Conservation (phyloP, 257 asterid genomes). For the Solanum tarapatanum region DNA sequence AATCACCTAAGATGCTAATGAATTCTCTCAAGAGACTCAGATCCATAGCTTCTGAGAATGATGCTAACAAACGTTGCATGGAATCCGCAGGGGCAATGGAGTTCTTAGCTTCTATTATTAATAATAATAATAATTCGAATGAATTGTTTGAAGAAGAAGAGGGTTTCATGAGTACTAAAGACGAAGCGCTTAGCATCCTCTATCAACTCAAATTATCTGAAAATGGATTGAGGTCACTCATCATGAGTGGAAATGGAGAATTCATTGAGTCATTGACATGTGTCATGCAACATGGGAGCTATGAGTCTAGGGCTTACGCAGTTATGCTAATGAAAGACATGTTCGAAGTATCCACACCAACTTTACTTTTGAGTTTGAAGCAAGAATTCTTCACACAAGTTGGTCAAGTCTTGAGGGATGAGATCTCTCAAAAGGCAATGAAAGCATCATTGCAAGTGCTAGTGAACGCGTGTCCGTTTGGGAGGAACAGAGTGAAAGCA, state of each 20-base stretch:
- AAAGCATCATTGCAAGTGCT: conserved; percentile 39
- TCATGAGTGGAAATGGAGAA: neutral
- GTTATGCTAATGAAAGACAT: conserved; percentile 37
- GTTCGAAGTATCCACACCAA: conserved; percentile 31
- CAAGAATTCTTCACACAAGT: conserved; percentile 31
- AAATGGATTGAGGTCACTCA: conserved; percentile 22
- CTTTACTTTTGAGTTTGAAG: conserved; percentile 4
- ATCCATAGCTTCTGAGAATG: conserved; percentile 50
- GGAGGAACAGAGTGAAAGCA: conserved; percentile 50
- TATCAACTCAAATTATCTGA: conserved; percentile 45
- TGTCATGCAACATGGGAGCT: conserved; percentile 44
- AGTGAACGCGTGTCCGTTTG: conserved; percentile 27
- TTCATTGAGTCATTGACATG: conserved; percentile 32
- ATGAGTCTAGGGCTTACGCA: conserved; percentile 50
- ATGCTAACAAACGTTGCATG: conserved; percentile 47
- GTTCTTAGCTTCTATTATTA: conserved; percentile 40
- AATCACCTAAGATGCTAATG: conserved; percentile 19
- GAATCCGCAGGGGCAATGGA: conserved; percentile 49
- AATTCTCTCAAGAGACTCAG: conserved; percentile 32
- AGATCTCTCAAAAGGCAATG: conserved; percentile 31
- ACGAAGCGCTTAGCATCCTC: conserved; percentile 51
- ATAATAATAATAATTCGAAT: neutral
- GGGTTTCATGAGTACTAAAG: conserved; percentile 7
- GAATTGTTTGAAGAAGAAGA: conserved; percentile 10
- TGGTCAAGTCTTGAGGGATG: conserved; percentile 28